Percentiles rank a stretch among this genome's conserved stretches.
Evolutionary conservation across 1,284 basidiomycete species (phyloP).

Genomic region (Hemileia vastatrix): DNA sequence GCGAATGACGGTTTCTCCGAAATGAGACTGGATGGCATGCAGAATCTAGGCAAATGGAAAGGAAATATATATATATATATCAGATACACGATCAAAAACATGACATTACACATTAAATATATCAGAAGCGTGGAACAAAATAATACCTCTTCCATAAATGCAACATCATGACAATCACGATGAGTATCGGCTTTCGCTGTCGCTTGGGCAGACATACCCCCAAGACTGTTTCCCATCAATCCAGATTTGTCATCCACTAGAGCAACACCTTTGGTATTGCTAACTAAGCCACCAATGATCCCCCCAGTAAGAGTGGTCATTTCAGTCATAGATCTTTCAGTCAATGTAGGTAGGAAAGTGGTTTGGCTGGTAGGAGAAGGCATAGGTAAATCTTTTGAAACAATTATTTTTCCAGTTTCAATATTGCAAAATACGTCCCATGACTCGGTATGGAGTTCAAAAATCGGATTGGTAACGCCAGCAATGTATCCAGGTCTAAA

Average conservation of each 20-base stretch:
- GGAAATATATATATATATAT: slow-evolving; percentile 35
- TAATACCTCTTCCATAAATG: slow-evolving; percentile 80
- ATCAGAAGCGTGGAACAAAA: background rate
- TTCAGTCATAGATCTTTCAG: slow-evolving; percentile 13
- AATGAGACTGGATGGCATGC: slow-evolving; percentile 62
- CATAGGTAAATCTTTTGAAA: slow-evolving; percentile 63
- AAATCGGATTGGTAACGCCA: slow-evolving; percentile 91
- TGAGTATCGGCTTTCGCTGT: slow-evolving; percentile 35
- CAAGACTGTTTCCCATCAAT: background rate
- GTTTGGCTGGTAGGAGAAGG: background rate
- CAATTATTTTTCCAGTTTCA: slow-evolving; percentile 69
- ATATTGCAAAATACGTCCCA: slow-evolving; percentile 94
- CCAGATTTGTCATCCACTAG: background rate
- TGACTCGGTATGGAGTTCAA: slow-evolving; percentile 50
- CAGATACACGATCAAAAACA: background rate
- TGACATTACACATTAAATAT: background rate
- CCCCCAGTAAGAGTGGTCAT: slow-evolving; percentile 1
- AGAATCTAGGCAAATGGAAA: slow-evolving; percentile 50
- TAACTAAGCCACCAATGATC: background rate
- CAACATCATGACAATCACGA: slow-evolving; percentile 61
- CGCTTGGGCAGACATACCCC: background rate
- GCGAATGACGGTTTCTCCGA: slow-evolving; percentile 67
- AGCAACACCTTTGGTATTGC: background rate
- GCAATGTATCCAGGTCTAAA: slow-evolving; percentile 78
- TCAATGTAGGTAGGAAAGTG: slow-evolving; percentile 10